Evolutionary conservation across 352 stramenopile genomes (phyloP).

Genomic region (Phytophthora capsici): DNA sequence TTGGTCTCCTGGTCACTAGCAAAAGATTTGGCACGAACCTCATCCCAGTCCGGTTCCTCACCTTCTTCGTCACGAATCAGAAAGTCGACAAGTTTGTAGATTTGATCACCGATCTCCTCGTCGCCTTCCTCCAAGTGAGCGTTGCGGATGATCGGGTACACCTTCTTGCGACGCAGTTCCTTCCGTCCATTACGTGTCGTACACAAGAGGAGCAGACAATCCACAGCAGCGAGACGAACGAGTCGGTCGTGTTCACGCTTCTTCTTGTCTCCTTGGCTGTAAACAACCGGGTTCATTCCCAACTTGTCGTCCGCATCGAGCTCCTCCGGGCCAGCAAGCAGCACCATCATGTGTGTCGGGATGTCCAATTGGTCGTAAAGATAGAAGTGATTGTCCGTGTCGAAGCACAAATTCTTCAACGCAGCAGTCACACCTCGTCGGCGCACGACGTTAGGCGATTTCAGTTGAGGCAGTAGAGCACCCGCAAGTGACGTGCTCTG

Average conservation of each 20-base stretch:
- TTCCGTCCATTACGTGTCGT: constrained; percentile 83
- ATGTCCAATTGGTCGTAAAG: constrained; percentile 88
- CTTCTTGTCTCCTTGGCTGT: constrained; percentile 82
- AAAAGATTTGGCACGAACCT: constrained; percentile 72
- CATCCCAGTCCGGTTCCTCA: constrained; percentile 85
- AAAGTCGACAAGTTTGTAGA: constrained; percentile 91
- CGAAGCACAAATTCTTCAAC: constrained; percentile 88
- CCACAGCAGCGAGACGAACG: constrained; percentile 75
- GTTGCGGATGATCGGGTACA: constrained; percentile 87
- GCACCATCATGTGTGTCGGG: constrained; percentile 76
- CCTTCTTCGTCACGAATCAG: constrained; percentile 89
- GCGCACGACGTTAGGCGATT: constrained; percentile 83
- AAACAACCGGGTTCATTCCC: constrained; percentile 81
- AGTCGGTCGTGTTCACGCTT: constrained; percentile 80
- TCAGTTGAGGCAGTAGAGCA: constrained; percentile 75
- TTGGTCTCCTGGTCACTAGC: constrained; percentile 55
- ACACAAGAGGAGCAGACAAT: constrained; percentile 78
- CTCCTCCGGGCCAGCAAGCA: constrained; percentile 76
- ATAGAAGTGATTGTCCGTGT: constrained; percentile 90
- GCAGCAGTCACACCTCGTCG: constrained; percentile 71
- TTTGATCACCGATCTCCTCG: constrained; percentile 85
- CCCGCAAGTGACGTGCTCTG: constrained; percentile 68
- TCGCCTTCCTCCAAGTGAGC: constrained; percentile 82
- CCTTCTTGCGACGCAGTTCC: constrained; percentile 83
- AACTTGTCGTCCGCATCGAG: constrained; percentile 83